A percentile compares a stretch with the other conserved stretches of the same genome.
These are phyloP conservation scores for Candida frijolesensis DNA, from an alignment of 1,139 yeast species.

Conservation along the genomic window DNA sequence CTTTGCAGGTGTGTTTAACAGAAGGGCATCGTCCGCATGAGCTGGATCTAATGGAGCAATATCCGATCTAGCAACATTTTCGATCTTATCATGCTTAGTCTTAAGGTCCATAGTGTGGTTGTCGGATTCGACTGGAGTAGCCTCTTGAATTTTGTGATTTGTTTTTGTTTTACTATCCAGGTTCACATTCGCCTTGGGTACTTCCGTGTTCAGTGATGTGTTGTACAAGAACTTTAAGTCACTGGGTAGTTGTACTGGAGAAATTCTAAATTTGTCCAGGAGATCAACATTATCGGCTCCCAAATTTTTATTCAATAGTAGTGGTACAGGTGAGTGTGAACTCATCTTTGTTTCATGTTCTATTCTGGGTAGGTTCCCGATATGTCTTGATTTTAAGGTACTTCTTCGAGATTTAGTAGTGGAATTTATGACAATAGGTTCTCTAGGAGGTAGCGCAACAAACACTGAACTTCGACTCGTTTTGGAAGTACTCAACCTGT, in stretches of 20 bases:
- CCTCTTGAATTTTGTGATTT: neutral
- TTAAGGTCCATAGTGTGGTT: neutral
- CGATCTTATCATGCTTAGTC: neutral
- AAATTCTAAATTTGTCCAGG: constrained; percentile 11
- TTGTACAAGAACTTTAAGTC: neutral
- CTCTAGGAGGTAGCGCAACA: constrained; percentile 43
- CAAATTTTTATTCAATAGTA: neutral
- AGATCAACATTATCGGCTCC: neutral
- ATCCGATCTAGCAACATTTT: neutral
- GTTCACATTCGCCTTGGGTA: neutral
- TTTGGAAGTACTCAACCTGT: constrained; percentile 14
- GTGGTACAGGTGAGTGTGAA: neutral
- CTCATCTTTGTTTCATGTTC: neutral
- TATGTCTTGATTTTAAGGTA: constrained; percentile 10
- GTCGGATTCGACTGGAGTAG: neutral
- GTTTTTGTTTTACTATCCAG: neutral
- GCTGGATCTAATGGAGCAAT: neutral
- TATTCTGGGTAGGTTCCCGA: neutral
- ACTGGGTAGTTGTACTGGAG: constrained; percentile 16
- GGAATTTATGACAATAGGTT: constrained; percentile 36
- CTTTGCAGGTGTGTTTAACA: neutral
- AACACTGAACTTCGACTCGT: constrained; percentile 37
- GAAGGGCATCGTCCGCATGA: neutral
- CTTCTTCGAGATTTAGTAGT: constrained; percentile 14
- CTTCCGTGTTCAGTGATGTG: neutral